Evolutionary conservation across 2,329 filamentous ascomycete species (phyloP).

Genomic region (Herpomyces periplanetae): DNA sequence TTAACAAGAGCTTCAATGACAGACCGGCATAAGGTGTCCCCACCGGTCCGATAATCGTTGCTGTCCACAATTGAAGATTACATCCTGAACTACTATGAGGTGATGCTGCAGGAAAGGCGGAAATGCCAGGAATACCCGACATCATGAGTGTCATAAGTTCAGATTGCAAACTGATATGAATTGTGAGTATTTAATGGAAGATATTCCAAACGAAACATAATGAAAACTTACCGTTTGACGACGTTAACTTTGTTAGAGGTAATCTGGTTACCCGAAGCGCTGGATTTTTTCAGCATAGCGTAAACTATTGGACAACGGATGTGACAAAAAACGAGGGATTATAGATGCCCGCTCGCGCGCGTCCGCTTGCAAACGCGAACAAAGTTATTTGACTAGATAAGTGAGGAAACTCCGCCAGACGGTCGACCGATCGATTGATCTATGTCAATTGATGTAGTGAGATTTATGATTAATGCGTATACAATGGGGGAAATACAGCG

Average conservation of each 20-base stretch:
- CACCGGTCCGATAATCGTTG: conserved; percentile 59
- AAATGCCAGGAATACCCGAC: conserved; percentile 61
- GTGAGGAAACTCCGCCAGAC: conserved; percentile 23
- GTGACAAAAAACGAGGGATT: neutral
- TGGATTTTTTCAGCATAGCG: conserved; percentile 1
- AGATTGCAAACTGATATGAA: conserved; percentile 32
- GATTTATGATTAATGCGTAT: no score
- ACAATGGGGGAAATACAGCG: no score
- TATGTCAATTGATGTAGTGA: no score
- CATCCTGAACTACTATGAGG: no score
- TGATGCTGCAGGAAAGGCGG: conserved; percentile 62
- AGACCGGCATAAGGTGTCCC: conserved; percentile 67
- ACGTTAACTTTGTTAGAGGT: conserved; percentile 9
- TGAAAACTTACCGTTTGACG: conserved; percentile 9
- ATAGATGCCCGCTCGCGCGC: conserved; percentile 2
- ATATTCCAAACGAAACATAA: neutral
- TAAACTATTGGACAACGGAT: conserved; percentile 1
- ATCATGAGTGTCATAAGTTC: conserved; percentile 98
- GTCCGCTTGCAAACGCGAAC: neutral
- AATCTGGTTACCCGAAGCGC: conserved; percentile 5
- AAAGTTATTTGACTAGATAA: conserved; percentile 14
- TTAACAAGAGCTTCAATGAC: conserved; percentile 62
- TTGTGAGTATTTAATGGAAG: conserved; percentile 1
- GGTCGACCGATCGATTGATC: conserved; percentile 17
- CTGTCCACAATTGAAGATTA: conserved; percentile 67